Base-by-base conservation (phyloP, 441 rosid genomes). In the Pelargonium myrrhifolium region DNA sequence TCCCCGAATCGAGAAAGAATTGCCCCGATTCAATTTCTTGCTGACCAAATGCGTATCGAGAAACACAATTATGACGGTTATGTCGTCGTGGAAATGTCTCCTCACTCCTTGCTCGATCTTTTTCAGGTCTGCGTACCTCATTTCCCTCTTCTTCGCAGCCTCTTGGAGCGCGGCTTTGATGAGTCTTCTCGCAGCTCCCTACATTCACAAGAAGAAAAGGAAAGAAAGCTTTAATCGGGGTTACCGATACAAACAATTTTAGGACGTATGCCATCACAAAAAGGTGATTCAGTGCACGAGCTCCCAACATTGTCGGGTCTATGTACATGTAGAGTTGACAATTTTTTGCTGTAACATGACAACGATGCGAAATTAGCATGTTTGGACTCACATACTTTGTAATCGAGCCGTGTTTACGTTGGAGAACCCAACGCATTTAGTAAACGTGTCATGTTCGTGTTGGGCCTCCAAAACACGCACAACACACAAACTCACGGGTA, bases 41-140 rank as follows among this genome's bases (percentile, higher is more conserved):
- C 85, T 83, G 77, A 83, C 72, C 6, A 83, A 68, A 71, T 76
- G 81, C 15, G 92, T 73, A 81, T 94, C 93, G 1, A 94, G 85
- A 77, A 87, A 94, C 77, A 92, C 81, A 2, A 94, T 92, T 0
- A 89, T 71, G 68, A 89, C 99, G 2, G 97, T 89, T 66, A 88
- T 89, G 79, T 93, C 99, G 40, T 94, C 99, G 22, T 94, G 99
- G 87, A 92, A 92, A 86, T 88, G 94, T 40, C 99, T 76, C 15
- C 99, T 69, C 2, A 94, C 97, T 0, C 99, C 98, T 0, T 91
- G 87, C 73, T 94, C 96, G 1, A 94, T 91, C 87, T 88, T 92
- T 79, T 89, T 92, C 82, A 94, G 75, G 86, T 91, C 99, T 0
- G 97, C 89, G 77, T 92, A 94, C 61, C 99, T 87, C 97, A 94